Base-by-base conservation (phyloP, 345 rosid genomes). In the Pugionium cornutum region DNA sequence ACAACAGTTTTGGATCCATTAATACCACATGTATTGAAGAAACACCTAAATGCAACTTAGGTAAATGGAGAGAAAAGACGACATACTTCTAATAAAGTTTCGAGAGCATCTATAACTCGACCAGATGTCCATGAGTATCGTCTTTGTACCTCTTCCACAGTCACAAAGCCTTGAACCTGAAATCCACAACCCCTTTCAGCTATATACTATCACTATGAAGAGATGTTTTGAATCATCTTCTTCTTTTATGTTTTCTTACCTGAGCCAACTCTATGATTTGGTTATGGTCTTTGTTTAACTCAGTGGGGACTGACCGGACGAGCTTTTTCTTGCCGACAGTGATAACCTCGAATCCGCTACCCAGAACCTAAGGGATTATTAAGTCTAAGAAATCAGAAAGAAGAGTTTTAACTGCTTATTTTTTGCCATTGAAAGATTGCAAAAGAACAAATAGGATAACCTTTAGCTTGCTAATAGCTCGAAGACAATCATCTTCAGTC, bases 401-500 rank as follows among this genome's bases (percentile, higher is more conserved):
- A 47, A 53, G 40, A 27, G 18, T 36, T 55, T 2, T 6, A 8
- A 8, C 9, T 8, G 35, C 4, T 30, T n/a, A 4, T 4, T 34
- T 33, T 26, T 9, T 25, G 5, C 6, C 7, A 7, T 9, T 3
- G 41, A 43, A 30, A 68, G 40, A 27, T 44, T n/a, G 32, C 18
- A 27, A 52, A 31, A 36, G 50, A 48, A 53, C 25, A 34, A 42
- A 7, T 8, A 29, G 32, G 43, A 66, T 71, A 25, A 86, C 97
- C 95, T 87, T 87, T 34, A 86, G 84, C 80, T 92, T 89, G 80
- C 94, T 88, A 69, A 92, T 92, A 54, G 96, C 97, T 30, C 96
- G 96, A 71, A 92, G 81, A 75, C 98, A 92, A 53, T 92, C 98
- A 75, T 89, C 98, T 79, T 92, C 97, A 28, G 96, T 84, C 7